Evolutionary conservation across 495 filamentous ascomycete species (phyloP), one percentile per base, ranked within the genome.

Genomic region (Rostrohypoxylon terebratum): DNA sequence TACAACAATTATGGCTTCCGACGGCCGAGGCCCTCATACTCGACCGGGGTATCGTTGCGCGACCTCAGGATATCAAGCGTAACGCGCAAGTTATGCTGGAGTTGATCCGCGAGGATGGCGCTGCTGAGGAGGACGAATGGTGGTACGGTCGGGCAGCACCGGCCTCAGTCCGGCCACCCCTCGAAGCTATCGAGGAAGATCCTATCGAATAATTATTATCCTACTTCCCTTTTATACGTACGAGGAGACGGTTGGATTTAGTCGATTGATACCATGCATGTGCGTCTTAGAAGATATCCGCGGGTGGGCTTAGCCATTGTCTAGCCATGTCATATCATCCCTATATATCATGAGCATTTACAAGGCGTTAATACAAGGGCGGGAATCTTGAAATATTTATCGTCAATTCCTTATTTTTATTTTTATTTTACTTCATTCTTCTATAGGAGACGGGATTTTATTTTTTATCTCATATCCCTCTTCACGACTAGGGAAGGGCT

Each of bases 1-100:
- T 88, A 21, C 81, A 83, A 45, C 80, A 82, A 36, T 85, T 88
- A 4, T 88, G 86, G 85, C 55, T 79, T 16, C 80, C 82, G 25
- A 87, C 86, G 0, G 86, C 86, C 44, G 86, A 87, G 62, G 83
- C 85, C 0, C 75, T 87, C 34, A 88, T 88, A 38, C 63, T 88
- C 11, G 83, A 87, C 18, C 77, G 85, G 45, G 81, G 83, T 44
- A 87, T 88, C 18, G 85, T 88, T 14, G 80, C 84, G 47, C 78
- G 82, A 16, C 73, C 85, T 0, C 77, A 81, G 47, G 83, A 87
- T 20, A 88, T 88, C 59, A 84, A 83, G 70, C 81, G 86, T 16
- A 87, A 86, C 48, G 80, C 76, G 7, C 82, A 85, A 61, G 82
- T 87, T 13, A 76, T 88, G 59, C 73, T 86, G 50, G 83, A 87